Base-by-base conservation (phyloP, 768 basidiomycete species). In the Lactifluus volemus region DNA sequence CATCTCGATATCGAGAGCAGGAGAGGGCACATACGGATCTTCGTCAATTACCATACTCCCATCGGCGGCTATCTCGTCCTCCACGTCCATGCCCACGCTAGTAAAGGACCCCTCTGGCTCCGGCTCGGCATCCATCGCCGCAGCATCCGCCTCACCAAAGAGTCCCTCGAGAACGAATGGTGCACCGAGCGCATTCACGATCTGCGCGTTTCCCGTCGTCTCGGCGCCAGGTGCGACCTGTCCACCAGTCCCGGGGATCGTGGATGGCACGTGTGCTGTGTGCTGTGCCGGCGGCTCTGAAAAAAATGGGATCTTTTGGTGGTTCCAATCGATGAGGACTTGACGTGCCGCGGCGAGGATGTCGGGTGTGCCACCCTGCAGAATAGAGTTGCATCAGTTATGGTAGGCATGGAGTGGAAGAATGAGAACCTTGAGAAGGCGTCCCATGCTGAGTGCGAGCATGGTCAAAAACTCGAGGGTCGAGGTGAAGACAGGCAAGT, bases 301-400 rank as follows among this genome's bases (percentile, higher is more conserved):
- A 21, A 47, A 25, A 11, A 25, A 47, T 19, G 21, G 21, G 19
- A 25, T 47, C 41, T 42, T 42, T 48, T 47, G 45, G 59, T 91
- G 84, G 68, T 98, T 98, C 45, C 45, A 47, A 25, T 47, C 94
- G 52, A 78, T 82, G 1, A 98, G 73, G 25, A 98, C 80, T 14
- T 87, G 84, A 36, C 91, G 85, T 0, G 95, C 92, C 0, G 92
- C 82, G 6, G 88, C 78, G 47, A 86, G 82, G 36, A 95, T 72
- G 71, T 98, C 93, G 1, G 96, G 95, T 0, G 92, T 88, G 51
- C 96, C 96, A 34, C 94, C 94, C 88, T 91, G 65, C 4, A 25
- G 6, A 17, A 14, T 21, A 34, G 1, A 4, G 8, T 36, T 25
- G 32, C 34, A 7, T 47, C 4, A 25, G 19, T 11, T 38, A 47